phyloP scores from a whole-genome alignment of 1,139 yeast genomes.

The Debaryomyces coudertii region DNA sequence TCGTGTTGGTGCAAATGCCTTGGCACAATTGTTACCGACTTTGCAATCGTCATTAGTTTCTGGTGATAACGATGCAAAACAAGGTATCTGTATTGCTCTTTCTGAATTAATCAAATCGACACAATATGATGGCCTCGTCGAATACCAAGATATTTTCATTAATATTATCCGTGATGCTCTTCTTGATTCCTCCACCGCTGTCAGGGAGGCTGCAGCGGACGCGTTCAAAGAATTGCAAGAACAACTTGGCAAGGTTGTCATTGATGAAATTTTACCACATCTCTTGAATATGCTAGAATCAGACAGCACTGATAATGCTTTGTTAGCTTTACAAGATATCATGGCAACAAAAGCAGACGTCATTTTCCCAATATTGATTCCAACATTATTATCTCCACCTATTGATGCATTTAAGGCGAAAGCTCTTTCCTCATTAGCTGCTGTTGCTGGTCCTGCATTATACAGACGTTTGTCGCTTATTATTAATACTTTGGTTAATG shows the following conservation, averaged over 20 bases:
- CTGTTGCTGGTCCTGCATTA: slow-evolving; percentile 86
- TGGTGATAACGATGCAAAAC: slow-evolving; percentile 78
- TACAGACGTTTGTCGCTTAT: slow-evolving; percentile 72
- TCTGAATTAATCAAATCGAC: slow-evolving; percentile 84
- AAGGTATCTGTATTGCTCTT: slow-evolving; percentile 95
- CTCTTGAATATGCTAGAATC: slow-evolving; percentile 72
- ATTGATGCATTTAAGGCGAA: slow-evolving; percentile 82
- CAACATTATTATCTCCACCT: slow-evolving; percentile 81
- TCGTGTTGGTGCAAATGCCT: slow-evolving; percentile 89
- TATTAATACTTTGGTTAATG: slow-evolving; percentile 70
- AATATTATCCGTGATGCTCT: slow-evolving; percentile 77
- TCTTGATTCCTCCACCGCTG: slow-evolving; percentile 70
- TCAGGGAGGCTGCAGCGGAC: slow-evolving; percentile 87
- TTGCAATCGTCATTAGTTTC: slow-evolving; percentile 67
- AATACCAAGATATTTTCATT: slow-evolving; percentile 71
- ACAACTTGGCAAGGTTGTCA: slow-evolving; percentile 79
- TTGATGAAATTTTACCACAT: slow-evolving; percentile 87
- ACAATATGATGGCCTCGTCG: slow-evolving; percentile 59
- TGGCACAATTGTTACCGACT: slow-evolving; percentile 83
- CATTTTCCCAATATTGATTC: slow-evolving; percentile 91
- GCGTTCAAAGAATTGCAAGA: slow-evolving; percentile 89
- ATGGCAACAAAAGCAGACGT: slow-evolving; percentile 90
- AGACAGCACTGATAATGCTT: slow-evolving; percentile 72
- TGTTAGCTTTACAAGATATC: slow-evolving; percentile 86
- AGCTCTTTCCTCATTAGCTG: slow-evolving; percentile 86